Conservation (phyloP, 2,329 filamentous ascomycete species). For the Xenoacremonium recifei region DNA sequence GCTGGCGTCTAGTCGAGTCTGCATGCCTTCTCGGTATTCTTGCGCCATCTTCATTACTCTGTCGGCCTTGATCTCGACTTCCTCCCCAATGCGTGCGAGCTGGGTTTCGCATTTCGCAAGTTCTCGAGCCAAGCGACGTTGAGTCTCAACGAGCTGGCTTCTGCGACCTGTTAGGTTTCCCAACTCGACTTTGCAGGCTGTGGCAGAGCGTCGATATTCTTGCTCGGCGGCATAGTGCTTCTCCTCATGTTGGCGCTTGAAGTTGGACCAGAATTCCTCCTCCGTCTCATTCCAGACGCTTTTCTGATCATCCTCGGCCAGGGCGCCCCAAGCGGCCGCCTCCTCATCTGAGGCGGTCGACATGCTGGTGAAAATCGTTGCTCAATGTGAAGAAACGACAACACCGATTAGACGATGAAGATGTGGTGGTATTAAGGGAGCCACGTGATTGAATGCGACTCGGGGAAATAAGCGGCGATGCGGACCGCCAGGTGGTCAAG, state of each 20-base stretch:
- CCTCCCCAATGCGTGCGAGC: constrained; percentile 30
- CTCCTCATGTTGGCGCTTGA: constrained; percentile 23
- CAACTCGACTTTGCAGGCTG: constrained; percentile 28
- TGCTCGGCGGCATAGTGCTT: constrained; percentile 23
- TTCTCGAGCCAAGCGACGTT: constrained; percentile 28
- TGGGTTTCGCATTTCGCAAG: constrained; percentile 37
- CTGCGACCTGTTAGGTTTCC: constrained; percentile 27
- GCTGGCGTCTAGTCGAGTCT: constrained; percentile 25
- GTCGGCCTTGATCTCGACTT: constrained; percentile 31
- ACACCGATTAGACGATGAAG: too few relatives aligned
- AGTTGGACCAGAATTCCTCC: constrained; percentile 32
- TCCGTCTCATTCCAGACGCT: constrained; percentile 37
- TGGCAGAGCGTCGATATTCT: constrained; percentile 22
- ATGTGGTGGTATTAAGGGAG: constrained; percentile 20
- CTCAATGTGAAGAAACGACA: constrained; percentile 1
- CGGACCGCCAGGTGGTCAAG: too few relatives aligned
- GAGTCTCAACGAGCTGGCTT: constrained; percentile 26
- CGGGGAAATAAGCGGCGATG: too few relatives aligned
- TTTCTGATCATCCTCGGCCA: constrained; percentile 30
- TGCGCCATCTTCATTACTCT: constrained; percentile 33
- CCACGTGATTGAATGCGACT: too few relatives aligned
- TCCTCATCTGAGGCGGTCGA: constrained; percentile 21
- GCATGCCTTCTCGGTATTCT: constrained; percentile 29
- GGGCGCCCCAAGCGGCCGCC: constrained; percentile 25
- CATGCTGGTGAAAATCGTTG: constrained; percentile 11